Percentiles rank a stretch among this genome's conserved stretches.
Evolutionary conservation across 129 eudicot genomes (phyloP).

Genomic region (Saposhnikovia divaricata): DNA sequence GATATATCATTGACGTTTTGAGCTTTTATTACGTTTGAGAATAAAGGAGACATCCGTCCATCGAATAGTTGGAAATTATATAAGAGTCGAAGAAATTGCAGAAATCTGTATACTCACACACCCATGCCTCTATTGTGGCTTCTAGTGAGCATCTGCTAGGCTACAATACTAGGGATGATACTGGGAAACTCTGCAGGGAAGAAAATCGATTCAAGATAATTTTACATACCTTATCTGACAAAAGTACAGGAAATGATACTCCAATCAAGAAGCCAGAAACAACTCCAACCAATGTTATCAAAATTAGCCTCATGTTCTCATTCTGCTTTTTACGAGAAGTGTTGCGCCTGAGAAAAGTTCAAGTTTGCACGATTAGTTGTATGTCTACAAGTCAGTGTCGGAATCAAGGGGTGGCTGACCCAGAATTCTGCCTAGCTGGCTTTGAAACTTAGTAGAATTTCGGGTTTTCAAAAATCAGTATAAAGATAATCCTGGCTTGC

Average conservation of each 20-base stretch:
- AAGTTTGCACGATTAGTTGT: neutral
- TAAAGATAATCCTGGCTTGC: neutral
- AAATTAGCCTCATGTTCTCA: slow-evolving; percentile 45
- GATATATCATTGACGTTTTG: slow-evolving; percentile 22
- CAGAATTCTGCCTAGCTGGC: neutral
- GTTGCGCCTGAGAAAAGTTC: slow-evolving; percentile 16
- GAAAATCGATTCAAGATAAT: neutral
- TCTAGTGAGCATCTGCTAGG: neutral
- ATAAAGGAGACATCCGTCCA: slow-evolving; percentile 44
- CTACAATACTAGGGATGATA: no score
- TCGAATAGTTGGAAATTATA: neutral
- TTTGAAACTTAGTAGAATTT: no score
- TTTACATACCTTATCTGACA: slow-evolving; percentile 43
- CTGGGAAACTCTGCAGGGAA: neutral
- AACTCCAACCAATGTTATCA: slow-evolving; percentile 42
- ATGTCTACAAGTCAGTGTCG: slow-evolving; percentile 5
- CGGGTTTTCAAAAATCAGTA: neutral
- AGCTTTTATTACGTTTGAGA: slow-evolving; percentile 32
- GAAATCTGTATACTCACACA: neutral
- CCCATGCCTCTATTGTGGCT: neutral
- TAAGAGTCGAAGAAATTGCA: neutral
- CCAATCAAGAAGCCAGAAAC: slow-evolving; percentile 73
- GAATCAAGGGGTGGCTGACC: neutral
- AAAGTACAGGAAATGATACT: slow-evolving; percentile 43
- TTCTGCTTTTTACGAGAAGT: slow-evolving; percentile 38